These are phyloP conservation scores for Caryocar brasiliense DNA, from an alignment of 441 rosid species.

Conservation along the genomic window DNA sequence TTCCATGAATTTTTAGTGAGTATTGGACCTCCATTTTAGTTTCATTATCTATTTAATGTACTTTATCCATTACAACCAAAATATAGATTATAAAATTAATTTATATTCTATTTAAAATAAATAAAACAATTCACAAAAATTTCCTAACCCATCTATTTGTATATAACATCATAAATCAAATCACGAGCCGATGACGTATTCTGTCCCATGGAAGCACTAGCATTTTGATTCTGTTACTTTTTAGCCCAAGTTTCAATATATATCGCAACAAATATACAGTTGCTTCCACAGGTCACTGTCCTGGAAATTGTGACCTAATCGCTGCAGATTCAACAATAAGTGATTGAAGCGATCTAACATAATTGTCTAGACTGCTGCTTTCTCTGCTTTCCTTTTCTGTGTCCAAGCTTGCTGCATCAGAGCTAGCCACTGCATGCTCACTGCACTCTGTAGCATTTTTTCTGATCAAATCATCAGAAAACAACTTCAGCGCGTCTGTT, in stretches of 20 bases:
- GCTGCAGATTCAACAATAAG: constrained; percentile 45
- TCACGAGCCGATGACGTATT: too few relatives aligned
- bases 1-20: too few relatives aligned
- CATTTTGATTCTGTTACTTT: not conserved
- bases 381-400: constrained; percentile 15
- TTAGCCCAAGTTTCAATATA: not conserved
- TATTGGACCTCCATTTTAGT: too few relatives aligned
- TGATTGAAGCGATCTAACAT: constrained; percentile 34
- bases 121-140: too few relatives aligned
- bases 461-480: constrained; percentile 24
- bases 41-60: too few relatives aligned
- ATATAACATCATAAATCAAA: too few relatives aligned
- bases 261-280: not conserved
- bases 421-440: constrained; percentile 16
- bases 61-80: too few relatives aligned
- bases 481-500: constrained; percentile 41
- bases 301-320: constrained; percentile 19
- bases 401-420: constrained; percentile 4
- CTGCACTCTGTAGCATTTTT: constrained; percentile 23
- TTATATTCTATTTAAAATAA: too few relatives aligned
- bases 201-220: too few relatives aligned
- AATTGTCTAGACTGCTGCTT: constrained; percentile 22
- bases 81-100: too few relatives aligned
- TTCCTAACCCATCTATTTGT: too few relatives aligned
- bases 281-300: constrained; percentile 3